These are phyloP conservation scores for Chrysanthemum makinoi DNA, from an alignment of 129 eudicot genomes.

Conservation along the genomic window DNA sequence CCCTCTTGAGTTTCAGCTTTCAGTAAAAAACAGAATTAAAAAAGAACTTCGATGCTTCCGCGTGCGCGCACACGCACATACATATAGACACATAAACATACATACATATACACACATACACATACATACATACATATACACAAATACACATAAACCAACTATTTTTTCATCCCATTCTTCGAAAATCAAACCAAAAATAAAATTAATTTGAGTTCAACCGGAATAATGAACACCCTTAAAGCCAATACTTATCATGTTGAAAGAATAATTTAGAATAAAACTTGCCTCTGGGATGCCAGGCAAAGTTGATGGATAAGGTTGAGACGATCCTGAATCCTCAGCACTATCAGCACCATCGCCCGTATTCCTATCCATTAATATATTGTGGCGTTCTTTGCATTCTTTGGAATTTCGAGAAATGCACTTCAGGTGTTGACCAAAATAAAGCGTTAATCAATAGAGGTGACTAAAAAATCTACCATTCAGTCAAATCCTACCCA, in stretches of 20 bases:
- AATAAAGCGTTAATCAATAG: background rate
- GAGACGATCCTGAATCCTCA: slow-evolving; percentile 94
- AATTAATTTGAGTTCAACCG: background rate
- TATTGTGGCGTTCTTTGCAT: slow-evolving; percentile 79
- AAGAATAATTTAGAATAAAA: background rate
- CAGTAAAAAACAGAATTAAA: no score
- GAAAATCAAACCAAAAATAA: no score
- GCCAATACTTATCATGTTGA: slow-evolving; percentile 5
- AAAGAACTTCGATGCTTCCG: no score
- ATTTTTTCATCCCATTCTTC: no score
- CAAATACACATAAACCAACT: no score
- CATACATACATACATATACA: no score
- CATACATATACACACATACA: no score
- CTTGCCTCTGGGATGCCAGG: slow-evolving; percentile 94
- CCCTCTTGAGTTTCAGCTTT: no score
- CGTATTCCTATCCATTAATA: slow-evolving; percentile 66
- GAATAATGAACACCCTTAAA: background rate
- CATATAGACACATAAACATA: no score
- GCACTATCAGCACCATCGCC: slow-evolving; percentile 95
- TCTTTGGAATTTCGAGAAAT: slow-evolving; percentile 78
- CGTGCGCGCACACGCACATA: no score
- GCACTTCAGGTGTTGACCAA: slow-evolving; percentile 45
- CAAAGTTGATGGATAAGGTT: slow-evolving; percentile 86
- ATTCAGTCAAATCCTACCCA: background rate
- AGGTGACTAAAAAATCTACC: background rate